Evolutionary conservation across 2,329 filamentous ascomycete species (phyloP), one percentile per base, ranked within the genome.

Genomic region (Phialophora tarda): DNA sequence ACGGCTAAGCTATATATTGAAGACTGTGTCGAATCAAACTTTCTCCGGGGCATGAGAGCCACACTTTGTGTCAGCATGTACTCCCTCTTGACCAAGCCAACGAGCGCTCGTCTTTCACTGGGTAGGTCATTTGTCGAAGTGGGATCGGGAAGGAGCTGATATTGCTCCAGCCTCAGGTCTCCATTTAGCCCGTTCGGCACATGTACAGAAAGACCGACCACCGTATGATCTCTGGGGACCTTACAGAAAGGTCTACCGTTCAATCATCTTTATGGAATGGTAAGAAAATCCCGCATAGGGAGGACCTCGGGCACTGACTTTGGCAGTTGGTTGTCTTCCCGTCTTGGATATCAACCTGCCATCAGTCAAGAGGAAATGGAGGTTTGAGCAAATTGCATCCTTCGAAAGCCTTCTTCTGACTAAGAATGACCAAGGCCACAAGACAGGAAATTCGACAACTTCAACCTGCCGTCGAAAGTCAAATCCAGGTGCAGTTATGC

Each of bases 241-340:
- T n/a, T 51, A 51, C 14, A 21, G n/a, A 62, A 53, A n/a, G 30
- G 59, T 54, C 8, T 62, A 62, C 34, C 48, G 59, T 8, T 51
- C 59, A 53, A 12, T 62, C 17, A 44, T 62, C n/a, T 62, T 62
- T 26, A 53, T 62, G 47, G 59, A 62, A 55, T 62, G 59, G 59
- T 54, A 54, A 62, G 26, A n/a, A 3, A 26, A 14, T 7, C 26
- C 17, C 24, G 11, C 14, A 28, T 56, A 11, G 28, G 5, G 8
- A 12, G 11, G 23, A 41, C 26, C 24, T 21, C 44, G 21, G 48
- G 21, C 21, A n/a, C 48, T 24, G 48, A 51, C 48, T 51, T 51
- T 48, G 38, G 17, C 30, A 53, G 59, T 44, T 54, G 59, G 59
- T 28, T 62, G 4, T 53, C 59, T 41, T 54, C 59, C 14, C 32